phyloP scores from a whole-genome alignment of 345 rosid genomes.

The Capsella bursapastoris region DNA sequence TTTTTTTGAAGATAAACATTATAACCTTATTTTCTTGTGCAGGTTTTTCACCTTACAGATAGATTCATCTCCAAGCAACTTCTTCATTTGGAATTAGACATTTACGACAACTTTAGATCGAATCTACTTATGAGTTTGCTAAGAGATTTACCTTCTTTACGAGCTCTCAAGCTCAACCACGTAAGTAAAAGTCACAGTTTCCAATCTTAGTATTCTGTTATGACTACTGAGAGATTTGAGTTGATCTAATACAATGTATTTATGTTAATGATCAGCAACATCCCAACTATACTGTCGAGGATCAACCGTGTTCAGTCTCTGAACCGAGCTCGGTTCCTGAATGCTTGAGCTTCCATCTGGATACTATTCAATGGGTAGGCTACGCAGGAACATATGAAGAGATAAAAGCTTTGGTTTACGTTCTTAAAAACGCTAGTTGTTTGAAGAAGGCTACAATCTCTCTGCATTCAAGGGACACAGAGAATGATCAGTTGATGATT shows the following conservation, averaged over 20 bases:
- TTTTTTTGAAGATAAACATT: background rate
- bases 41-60: slow-evolving; percentile 6
- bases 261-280: background rate
- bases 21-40: background rate
- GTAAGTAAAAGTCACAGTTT: slow-evolving; percentile 7
- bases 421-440: slow-evolving; percentile 10
- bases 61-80: slow-evolving; percentile 3
- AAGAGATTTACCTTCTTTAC: slow-evolving; percentile 12
- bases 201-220: background rate
- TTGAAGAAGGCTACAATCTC: slow-evolving; percentile 29
- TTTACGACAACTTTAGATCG: background rate
- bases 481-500: background rate
- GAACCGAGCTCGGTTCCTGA: slow-evolving; percentile 22
- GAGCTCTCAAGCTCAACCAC: slow-evolving; percentile 22
- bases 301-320: background rate
- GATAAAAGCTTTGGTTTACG: background rate
- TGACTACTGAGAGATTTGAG: background rate
- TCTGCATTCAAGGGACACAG: background rate
- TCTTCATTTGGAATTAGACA: slow-evolving; percentile 20
- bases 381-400: slow-evolving; percentile 26
- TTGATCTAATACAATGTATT: background rate
- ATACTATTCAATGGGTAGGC: slow-evolving; percentile 23
- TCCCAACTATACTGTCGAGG: background rate
- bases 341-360: slow-evolving; percentile 18
- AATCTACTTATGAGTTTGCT: slow-evolving; percentile 18